phyloP scores from a whole-genome alignment of 495 filamentous ascomycete species.

The Ascodesmis nigricans region DNA sequence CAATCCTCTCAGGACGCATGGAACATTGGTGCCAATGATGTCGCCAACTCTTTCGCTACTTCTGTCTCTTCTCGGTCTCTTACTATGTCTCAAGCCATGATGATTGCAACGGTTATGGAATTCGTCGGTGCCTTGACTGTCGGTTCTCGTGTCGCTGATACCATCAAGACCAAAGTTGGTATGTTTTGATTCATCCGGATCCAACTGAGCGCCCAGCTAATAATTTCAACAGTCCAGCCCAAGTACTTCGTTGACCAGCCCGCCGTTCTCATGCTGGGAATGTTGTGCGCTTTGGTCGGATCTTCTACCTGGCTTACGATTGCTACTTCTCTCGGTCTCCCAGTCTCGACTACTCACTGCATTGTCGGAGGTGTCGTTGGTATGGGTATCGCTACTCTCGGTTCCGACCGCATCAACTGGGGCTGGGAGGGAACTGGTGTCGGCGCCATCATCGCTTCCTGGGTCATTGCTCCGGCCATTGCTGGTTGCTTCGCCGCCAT shows the following conservation, averaged over 20 bases:
- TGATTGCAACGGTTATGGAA: conserved; percentile 44
- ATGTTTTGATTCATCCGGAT: conserved; percentile 3
- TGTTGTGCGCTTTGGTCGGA: conserved; percentile 37
- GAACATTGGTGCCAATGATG: conserved; percentile 39
- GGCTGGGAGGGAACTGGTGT: conserved; percentile 30
- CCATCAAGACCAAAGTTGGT: conserved; percentile 41
- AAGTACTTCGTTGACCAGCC: conserved; percentile 31
- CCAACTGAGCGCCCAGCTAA: too few species aligned
- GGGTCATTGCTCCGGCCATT: conserved; percentile 41
- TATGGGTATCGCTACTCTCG: conserved; percentile 37
- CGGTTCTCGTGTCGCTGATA: conserved; percentile 41
- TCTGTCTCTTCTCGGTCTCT: conserved; percentile 46
- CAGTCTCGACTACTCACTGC: conserved; percentile 44
- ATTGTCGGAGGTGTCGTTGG: conserved; percentile 40
- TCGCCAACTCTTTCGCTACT: conserved; percentile 55
- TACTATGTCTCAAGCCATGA: conserved; percentile 44
- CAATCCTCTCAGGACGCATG: conserved; percentile 19
- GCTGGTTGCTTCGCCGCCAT: conserved; percentile 35
- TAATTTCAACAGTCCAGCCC: conserved; percentile 27
- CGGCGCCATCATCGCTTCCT: conserved; percentile 36
- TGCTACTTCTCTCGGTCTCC: conserved; percentile 33
- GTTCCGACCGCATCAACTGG: conserved; percentile 34
- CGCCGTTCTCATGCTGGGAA: conserved; percentile 35
- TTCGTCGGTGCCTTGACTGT: conserved; percentile 41
- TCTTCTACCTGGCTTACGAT: conserved; percentile 38